Conservation (phyloP, 2,329 filamentous ascomycete genomes). For the Talaromyces sp. region DNA sequence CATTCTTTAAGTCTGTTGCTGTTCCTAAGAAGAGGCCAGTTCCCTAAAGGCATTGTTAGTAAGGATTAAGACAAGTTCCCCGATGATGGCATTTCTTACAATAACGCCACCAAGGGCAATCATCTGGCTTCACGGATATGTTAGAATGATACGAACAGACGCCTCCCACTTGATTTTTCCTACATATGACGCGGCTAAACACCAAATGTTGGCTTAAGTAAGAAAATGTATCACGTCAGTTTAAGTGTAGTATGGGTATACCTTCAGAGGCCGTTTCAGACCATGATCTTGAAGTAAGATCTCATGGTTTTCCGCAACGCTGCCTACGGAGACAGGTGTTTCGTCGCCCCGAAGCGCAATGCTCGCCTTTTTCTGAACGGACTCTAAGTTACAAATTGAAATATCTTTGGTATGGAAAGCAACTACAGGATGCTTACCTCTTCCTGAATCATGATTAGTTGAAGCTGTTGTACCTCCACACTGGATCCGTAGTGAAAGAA, state of each 20-base stretch:
- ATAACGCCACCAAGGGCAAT: slow-evolving; percentile 15
- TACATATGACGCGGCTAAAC: slow-evolving; percentile 5
- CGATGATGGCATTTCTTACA: background rate
- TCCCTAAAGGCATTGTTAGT: slow-evolving; percentile 18
- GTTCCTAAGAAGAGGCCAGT: slow-evolving; percentile 52
- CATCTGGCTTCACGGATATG: slow-evolving; percentile 11
- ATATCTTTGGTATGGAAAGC: background rate
- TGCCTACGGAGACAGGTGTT: slow-evolving; percentile 8
- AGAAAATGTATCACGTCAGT: background rate
- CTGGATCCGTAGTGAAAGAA: background rate
- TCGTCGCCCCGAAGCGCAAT: slow-evolving; percentile 5
- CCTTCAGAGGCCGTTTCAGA: slow-evolving; percentile 13
- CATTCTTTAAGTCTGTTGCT: slow-evolving; percentile 46
- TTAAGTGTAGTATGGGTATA: background rate
- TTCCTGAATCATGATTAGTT: slow-evolving; percentile 2
- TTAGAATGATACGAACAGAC: background rate
- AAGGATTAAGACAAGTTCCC: background rate
- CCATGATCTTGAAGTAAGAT: slow-evolving; percentile 1
- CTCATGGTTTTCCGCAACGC: background rate
- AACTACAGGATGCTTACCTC: background rate
- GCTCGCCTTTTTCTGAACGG: background rate
- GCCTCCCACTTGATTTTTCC: background rate
- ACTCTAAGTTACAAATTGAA: background rate
- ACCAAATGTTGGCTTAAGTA: background rate
- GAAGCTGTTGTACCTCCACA: background rate